These are phyloP conservation scores for Elaeagnus macrophylla DNA, from an alignment of 306 rosid genomes.

Conservation along the genomic window DNA sequence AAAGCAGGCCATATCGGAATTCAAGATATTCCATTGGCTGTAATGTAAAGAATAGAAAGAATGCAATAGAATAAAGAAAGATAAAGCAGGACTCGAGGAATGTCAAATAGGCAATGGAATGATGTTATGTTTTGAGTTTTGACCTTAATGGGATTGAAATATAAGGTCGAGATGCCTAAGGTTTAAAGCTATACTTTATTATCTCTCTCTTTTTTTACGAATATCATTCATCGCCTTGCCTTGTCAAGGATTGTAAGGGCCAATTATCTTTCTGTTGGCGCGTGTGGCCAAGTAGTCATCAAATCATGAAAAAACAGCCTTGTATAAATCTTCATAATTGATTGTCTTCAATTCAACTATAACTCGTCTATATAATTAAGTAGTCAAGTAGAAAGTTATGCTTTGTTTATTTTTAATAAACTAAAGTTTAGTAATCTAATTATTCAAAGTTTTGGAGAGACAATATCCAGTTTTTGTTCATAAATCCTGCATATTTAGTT, in stretches of 20 bases:
- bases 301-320: too few species aligned
- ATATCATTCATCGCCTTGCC: slow-evolving; percentile 12
- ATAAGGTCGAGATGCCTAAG: slow-evolving; percentile 22
- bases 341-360: too few species aligned
- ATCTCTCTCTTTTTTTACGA: slow-evolving; percentile 9
- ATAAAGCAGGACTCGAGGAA: slow-evolving; percentile 6
- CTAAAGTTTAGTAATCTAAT: too few species aligned
- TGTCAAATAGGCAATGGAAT: slow-evolving; percentile 16
- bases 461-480: too few species aligned
- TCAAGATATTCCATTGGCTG: slow-evolving; percentile 13
- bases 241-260: slow-evolving; percentile 9
- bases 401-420: too few species aligned
- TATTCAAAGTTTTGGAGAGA: too few species aligned
- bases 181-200: background rate
- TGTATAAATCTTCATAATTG: too few species aligned
- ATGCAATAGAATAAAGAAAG: background rate
- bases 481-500: background rate
- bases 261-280: background rate
- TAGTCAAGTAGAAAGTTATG: too few species aligned
- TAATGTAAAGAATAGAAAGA: slow-evolving; percentile 17
- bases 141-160: slow-evolving; percentile 5
- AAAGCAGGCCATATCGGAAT: too few species aligned
- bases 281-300: background rate
- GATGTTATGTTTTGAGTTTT: background rate
- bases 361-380: too few species aligned